These are phyloP conservation scores for Saccharum officinarum DNA, from an alignment of 176 grass and related monocot genomes.

Conservation along the genomic window DNA sequence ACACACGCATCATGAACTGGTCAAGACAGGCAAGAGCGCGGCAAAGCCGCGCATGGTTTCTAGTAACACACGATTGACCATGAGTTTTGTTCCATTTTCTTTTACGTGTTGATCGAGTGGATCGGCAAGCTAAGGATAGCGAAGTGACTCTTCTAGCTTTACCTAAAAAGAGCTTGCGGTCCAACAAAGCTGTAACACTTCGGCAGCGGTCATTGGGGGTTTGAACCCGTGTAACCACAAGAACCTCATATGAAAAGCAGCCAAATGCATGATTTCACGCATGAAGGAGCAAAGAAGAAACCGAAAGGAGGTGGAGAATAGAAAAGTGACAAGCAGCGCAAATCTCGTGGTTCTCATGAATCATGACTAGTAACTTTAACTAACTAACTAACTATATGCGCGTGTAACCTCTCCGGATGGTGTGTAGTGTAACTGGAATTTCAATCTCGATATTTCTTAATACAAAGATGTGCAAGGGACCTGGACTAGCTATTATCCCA, in stretches of 20 bases:
- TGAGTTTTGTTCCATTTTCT: neutral
- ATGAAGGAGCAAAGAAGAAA: neutral
- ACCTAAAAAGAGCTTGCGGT: constrained; percentile 30
- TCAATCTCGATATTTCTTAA: neutral
- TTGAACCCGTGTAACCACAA: constrained; percentile 23
- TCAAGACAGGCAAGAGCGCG: no score
- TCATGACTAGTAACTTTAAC: neutral
- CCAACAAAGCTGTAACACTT: constrained; percentile 26
- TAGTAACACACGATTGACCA: neutral
- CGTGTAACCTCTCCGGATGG: neutral
- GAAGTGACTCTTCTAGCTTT: constrained; percentile 31
- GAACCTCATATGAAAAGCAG: constrained; percentile 23
- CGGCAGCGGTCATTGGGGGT: neutral
- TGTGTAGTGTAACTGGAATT: neutral
- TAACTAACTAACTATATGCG: neutral
- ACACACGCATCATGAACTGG: no score
- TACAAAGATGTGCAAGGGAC: neutral
- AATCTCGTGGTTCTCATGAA: constrained; percentile 23
- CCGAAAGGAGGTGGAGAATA: neutral
- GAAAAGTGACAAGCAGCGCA: neutral
- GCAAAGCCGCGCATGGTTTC: no score
- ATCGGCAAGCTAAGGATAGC: constrained; percentile 18
- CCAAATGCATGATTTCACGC: neutral
- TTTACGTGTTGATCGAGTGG: neutral
- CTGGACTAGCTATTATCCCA: neutral